These are phyloP conservation scores for Chaetomiaceae sp. DNA, from an alignment of 2,329 filamentous ascomycete genomes.

Conservation along the genomic window DNA sequence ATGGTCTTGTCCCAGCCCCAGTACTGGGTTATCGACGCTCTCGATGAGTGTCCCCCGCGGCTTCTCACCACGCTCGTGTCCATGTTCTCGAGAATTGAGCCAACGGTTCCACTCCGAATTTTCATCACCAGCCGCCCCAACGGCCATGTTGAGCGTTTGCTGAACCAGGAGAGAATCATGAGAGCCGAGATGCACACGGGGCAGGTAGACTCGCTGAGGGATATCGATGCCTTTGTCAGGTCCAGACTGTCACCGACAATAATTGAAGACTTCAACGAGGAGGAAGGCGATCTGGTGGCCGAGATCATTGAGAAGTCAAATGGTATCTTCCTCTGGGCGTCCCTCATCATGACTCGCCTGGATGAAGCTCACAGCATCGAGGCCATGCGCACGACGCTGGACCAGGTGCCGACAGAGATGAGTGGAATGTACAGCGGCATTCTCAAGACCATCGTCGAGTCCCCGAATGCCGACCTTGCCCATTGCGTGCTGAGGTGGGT, in stretches of 20 bases:
- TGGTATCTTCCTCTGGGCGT: constrained; percentile 27
- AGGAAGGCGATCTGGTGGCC: constrained; percentile 14
- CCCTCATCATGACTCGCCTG: constrained; percentile 21
- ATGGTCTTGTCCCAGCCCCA: constrained; percentile 17
- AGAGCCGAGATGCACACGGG: constrained; percentile 19
- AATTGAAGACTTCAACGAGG: constrained; percentile 16
- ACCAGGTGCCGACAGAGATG: constrained; percentile 25
- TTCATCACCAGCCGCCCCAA: constrained; percentile 25
- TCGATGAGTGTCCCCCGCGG: constrained; percentile 22
- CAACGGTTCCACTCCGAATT: constrained; percentile 17
- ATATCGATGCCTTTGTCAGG: constrained; percentile 22
- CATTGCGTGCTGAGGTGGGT: constrained; percentile 36
- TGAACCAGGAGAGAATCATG: constrained; percentile 18
- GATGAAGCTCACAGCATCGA: constrained; percentile 24
- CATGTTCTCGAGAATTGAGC: constrained; percentile 21
- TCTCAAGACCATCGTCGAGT: constrained; percentile 22
- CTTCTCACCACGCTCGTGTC: constrained; percentile 11
- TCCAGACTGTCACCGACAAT: constrained; percentile 16
- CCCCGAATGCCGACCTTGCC: constrained; percentile 27
- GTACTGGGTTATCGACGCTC: constrained; percentile 26
- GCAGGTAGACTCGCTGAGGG: constrained; percentile 18
- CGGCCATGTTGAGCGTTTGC: constrained; percentile 19
- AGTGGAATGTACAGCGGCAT: constrained; percentile 25
- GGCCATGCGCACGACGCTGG: constrained; percentile 22
- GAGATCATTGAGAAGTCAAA: constrained; percentile 25